Percentiles rank a stretch among this genome's conserved stretches.
Conservation (phyloP, 306 rosid species). For the Vigna reflexopilosa region DNA sequence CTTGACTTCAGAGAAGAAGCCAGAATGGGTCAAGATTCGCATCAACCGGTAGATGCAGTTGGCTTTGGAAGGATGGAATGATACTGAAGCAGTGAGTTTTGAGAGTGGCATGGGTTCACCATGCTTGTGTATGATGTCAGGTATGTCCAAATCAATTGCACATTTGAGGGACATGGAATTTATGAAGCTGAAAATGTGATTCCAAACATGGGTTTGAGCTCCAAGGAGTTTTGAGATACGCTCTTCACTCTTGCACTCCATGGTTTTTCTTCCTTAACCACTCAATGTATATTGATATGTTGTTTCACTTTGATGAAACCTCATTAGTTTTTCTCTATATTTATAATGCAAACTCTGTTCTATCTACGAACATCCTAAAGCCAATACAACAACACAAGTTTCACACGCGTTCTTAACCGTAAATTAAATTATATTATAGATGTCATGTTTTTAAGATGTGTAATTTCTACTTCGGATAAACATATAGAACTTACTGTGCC, state of each 20-base stretch:
- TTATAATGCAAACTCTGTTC: background rate
- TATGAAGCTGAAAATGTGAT: background rate
- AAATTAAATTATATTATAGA: no score
- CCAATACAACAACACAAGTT: no score
- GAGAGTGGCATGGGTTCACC: conserved; percentile 11
- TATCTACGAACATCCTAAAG: background rate
- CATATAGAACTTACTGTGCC: no score
- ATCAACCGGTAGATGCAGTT: background rate
- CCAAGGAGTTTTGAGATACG: background rate
- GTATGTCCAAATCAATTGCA: conserved; percentile 1
- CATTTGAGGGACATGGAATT: conserved; percentile 18
- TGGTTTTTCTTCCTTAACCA: background rate
- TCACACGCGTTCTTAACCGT: background rate
- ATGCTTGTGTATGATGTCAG: conserved; percentile 1
- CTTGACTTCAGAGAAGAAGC: background rate
- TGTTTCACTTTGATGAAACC: background rate
- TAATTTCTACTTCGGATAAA: no score
- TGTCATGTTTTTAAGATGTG: background rate
- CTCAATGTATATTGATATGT: background rate
- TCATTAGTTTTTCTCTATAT: background rate
- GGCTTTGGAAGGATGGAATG: background rate
- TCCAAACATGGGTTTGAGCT: conserved; percentile 23
- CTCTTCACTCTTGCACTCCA: background rate
- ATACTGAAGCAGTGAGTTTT: background rate
- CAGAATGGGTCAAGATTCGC: conserved; percentile 11